These are phyloP conservation scores for Phtheirospermum japonicum DNA, from an alignment of 257 asterid genomes.

Conservation along the genomic window DNA sequence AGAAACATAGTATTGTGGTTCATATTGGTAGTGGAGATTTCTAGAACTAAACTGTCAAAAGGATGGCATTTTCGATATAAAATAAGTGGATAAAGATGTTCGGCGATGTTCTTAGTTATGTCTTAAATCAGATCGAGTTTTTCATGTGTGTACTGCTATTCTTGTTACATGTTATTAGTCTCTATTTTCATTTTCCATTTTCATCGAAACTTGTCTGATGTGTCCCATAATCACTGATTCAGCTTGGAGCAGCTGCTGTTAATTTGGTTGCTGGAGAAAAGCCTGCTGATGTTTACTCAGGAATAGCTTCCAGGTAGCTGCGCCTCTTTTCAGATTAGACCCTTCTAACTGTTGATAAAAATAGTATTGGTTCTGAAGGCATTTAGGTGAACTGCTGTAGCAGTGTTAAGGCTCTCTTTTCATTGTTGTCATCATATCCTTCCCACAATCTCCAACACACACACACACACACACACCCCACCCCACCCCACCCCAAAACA, in stretches of 20 bases:
- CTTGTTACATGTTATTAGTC: conserved; percentile 7
- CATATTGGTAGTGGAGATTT: conserved; percentile 18
- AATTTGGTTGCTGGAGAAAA: conserved; percentile 89
- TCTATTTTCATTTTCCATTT: background rate
- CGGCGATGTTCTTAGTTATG: background rate
- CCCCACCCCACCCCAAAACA: too few relatives aligned
- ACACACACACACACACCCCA: too few relatives aligned
- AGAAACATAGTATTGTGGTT: conserved; percentile 16
- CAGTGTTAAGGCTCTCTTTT: conserved; percentile 8
- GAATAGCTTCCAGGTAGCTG: conserved; percentile 87
- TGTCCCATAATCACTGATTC: conserved; percentile 31
- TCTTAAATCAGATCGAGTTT: conserved; percentile 7
- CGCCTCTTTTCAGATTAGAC: conserved; percentile 20
- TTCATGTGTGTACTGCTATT: conserved; percentile 10
- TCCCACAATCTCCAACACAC: too few relatives aligned
- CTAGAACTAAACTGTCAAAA: conserved; percentile 12
- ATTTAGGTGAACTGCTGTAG: conserved; percentile 1
- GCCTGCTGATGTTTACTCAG: conserved; percentile 97
- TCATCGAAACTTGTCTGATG: conserved; percentile 12
- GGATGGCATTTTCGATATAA: conserved; percentile 1
- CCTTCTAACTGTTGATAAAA: conserved; percentile 12
- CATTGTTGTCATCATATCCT: too few relatives aligned
- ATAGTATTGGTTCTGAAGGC: conserved; percentile 6
- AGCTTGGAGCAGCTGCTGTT: conserved; percentile 93
- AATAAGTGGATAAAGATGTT: conserved; percentile 7